phyloP scores from a whole-genome alignment of 1,284 basidiomycete species.

The Pseudozyma sp. region DNA sequence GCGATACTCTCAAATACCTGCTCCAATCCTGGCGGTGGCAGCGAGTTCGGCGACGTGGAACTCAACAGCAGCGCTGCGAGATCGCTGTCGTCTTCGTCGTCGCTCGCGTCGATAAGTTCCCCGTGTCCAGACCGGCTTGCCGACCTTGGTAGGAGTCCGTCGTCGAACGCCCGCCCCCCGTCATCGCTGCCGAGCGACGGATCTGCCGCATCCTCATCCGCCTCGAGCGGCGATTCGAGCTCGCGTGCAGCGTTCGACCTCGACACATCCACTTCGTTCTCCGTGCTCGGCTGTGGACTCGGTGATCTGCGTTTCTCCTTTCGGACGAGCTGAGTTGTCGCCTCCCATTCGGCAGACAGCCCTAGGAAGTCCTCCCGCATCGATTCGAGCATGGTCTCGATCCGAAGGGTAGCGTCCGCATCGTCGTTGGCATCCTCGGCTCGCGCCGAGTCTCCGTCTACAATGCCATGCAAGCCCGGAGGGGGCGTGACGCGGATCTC shows the following conservation, averaged over 20 bases:
- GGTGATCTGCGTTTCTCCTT: slow-evolving; percentile 42
- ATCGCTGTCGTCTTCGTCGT: slow-evolving; percentile 41
- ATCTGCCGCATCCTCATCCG: slow-evolving; percentile 48
- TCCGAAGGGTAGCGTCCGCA: slow-evolving; percentile 15
- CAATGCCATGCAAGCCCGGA: slow-evolving; percentile 53
- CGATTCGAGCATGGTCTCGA: slow-evolving; percentile 53
- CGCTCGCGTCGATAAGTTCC: slow-evolving; percentile 7
- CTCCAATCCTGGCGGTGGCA: slow-evolving; percentile 60
- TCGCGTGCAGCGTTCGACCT: slow-evolving; percentile 24
- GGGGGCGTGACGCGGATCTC: slow-evolving; percentile 51
- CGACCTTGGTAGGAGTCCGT: not conserved
- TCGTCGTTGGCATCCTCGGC: slow-evolving; percentile 2
- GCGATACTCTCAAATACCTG: slow-evolving; percentile 64
- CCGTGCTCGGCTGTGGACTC: slow-evolving; percentile 24
- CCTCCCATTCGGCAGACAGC: slow-evolving; percentile 65
- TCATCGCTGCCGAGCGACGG: slow-evolving; percentile 3
- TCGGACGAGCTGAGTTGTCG: slow-evolving; percentile 50
- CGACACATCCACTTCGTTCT: slow-evolving; percentile 19
- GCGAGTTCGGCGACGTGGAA: slow-evolving; percentile 51
- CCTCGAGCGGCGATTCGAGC: slow-evolving; percentile 53
- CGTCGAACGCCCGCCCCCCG: not conserved
- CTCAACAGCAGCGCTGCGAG: slow-evolving; percentile 35
- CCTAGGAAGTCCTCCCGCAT: slow-evolving; percentile 62
- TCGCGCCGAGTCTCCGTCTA: not conserved
- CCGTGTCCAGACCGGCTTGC: not conserved